Base-by-base conservation (phyloP, 352 stramenopile species). In the Phytophthora melonis region DNA sequence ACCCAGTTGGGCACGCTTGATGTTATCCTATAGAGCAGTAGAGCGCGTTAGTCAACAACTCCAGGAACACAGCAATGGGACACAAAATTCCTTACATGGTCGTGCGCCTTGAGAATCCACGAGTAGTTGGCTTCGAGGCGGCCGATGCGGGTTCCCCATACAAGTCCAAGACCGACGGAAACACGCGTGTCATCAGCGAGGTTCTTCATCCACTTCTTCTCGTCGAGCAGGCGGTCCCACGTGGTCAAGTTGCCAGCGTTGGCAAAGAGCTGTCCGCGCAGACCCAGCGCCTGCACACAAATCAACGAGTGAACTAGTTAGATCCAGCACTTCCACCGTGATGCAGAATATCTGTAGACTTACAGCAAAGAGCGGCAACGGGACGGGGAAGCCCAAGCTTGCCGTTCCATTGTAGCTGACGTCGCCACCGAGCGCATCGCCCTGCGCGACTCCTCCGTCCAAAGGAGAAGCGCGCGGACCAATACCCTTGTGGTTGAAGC, bases 71-170 rank as follows among this genome's bases (percentile, higher is more conserved):
- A 39, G 13, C 16, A 8, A 41, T 34, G 18, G 50, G 34, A 8
- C 19, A 52, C 27, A n/a, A 52, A 41, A 52, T 41, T 63, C 3
- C 89, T 68, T 90, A 96, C 89, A 65, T 94, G 81, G 18, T 79
- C 66, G 61, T 94, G 80, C 27, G 90, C 83, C 76, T 94, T 95
- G 60, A 97, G 77, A 58, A 97, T 92, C 88, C 90, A 97, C 78
- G 90, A 97, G 68, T 97, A 97, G 78, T 96, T 97, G 66, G 91
- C 91, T 86, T 97, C 91, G 61, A 97, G 89, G 55, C 91, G 90
- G 23, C 91, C 91, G 63, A 97, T 89, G 43, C 81, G 83, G 25
- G 91, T 97, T 63, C 87, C 89, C 81, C 91, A 95, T 63, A 97
- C 91, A 69, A 98, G 82, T 5, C 92, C 93, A 60, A 97, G 68